These are phyloP conservation scores for Lactuca sativa DNA, from an alignment of 129 eudicot genomes.

Conservation along the genomic window DNA sequence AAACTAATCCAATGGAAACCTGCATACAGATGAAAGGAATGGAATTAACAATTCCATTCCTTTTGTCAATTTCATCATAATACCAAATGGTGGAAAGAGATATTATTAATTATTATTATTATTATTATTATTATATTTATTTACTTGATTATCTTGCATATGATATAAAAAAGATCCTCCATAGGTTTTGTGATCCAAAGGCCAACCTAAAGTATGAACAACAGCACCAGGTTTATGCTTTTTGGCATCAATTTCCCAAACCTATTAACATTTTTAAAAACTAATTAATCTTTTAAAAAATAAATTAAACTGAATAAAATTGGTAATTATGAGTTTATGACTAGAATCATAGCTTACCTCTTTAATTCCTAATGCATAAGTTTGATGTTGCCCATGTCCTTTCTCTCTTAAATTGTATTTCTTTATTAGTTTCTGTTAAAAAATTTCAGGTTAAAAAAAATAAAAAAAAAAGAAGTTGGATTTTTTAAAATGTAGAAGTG, in stretches of 20 bases:
- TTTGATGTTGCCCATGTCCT: constrained; percentile 92
- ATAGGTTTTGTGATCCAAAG: constrained; percentile 83
- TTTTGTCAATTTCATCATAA: neutral
- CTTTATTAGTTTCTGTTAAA: constrained; percentile 62
- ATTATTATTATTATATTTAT: neutral
- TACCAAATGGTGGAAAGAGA: neutral
- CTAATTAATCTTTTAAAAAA: neutral
- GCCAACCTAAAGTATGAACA: constrained; percentile 97
- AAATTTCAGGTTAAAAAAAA: constrained; percentile 2
- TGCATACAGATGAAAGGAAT: constrained; percentile 19
- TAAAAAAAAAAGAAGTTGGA: constrained; percentile 1
- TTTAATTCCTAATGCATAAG: constrained; percentile 94
- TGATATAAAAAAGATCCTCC: constrained; percentile 97
- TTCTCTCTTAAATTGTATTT: constrained; percentile 74
- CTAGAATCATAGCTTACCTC: constrained; percentile 51
- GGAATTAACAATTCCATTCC: neutral
- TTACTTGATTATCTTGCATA: constrained; percentile 93
- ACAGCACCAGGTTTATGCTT: constrained; percentile 86
- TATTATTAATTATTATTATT: neutral
- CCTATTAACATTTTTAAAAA: constrained; percentile 39
- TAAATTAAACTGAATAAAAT: neutral
- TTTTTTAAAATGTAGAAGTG: neutral
- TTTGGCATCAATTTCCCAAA: constrained; percentile 83
- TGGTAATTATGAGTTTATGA: neutral
- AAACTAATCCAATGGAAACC: constrained; percentile 91